These are phyloP conservation scores for Teratosphaeria destructans DNA, from an alignment of 2,329 filamentous ascomycete species.

Conservation along the genomic window DNA sequence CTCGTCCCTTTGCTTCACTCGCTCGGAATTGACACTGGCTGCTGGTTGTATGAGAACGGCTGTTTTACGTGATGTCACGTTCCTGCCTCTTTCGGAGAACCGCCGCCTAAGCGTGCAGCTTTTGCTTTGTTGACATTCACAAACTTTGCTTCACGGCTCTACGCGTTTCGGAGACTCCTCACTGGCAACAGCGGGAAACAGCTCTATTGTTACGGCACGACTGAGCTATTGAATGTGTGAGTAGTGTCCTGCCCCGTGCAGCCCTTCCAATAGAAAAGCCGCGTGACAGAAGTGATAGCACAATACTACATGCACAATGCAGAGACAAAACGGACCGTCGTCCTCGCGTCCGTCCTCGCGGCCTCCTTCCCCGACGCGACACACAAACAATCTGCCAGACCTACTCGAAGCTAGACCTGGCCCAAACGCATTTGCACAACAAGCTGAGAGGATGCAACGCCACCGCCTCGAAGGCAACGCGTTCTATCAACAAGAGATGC, in stretches of 20 bases:
- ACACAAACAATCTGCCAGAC: conserved; percentile 1
- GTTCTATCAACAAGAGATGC: conserved; percentile 22
- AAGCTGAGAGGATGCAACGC: conserved; percentile 9
- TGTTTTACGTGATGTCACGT: not conserved
- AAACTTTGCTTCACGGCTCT: not conserved
- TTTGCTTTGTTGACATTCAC: conserved; percentile 1
- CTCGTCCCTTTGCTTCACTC: not conserved
- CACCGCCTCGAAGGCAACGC: conserved; percentile 23
- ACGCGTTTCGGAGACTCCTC: not conserved
- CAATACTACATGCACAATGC: conserved; percentile 1
- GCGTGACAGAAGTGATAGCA: not conserved
- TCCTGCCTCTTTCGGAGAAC: conserved; percentile 2
- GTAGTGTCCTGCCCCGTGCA: not conserved
- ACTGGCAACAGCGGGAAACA: not conserved
- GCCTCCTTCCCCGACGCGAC: not conserved
- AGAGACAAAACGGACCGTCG: not conserved
- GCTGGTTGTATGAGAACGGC: not conserved
- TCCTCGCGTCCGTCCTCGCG: not conserved
- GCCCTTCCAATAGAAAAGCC: not conserved
- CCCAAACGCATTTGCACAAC: conserved; percentile 22
- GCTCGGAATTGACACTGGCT: not conserved
- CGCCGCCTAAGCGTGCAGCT: not conserved
- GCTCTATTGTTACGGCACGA: not conserved
- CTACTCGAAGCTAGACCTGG: conserved; percentile 12
- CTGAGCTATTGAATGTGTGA: not conserved